These are phyloP conservation scores for Aspergillus nidulans DNA, from an alignment of 495 filamentous ascomycete genomes.

Conservation along the genomic window DNA sequence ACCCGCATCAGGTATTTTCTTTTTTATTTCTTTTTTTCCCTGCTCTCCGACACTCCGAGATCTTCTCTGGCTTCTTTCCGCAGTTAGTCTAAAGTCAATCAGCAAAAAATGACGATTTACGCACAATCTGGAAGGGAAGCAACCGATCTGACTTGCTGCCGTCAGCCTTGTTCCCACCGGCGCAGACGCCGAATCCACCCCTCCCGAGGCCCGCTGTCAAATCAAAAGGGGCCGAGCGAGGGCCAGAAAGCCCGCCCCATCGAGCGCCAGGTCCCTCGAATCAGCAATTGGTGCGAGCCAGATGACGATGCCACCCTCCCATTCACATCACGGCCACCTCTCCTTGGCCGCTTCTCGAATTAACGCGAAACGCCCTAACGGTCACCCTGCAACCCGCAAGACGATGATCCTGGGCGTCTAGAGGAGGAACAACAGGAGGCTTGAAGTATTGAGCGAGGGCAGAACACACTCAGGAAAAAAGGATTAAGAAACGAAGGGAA, in stretches of 20 bases:
- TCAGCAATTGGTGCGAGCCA: constrained; percentile 4
- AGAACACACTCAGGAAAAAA: not conserved
- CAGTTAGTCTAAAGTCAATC: not conserved
- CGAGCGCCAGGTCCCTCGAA: constrained; percentile 18
- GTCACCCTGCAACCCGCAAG: constrained; percentile 25
- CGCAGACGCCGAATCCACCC: constrained; percentile 19
- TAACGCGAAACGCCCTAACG: constrained; percentile 49
- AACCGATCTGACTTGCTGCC: constrained; percentile 26
- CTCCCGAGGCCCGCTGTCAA: constrained; percentile 15
- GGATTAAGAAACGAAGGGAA: not conserved
- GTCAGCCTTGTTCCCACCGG: constrained; percentile 34
- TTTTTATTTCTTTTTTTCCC: constrained; percentile 9
- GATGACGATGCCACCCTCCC: constrained; percentile 10
- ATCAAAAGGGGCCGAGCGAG: constrained; percentile 4
- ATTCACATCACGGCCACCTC: constrained; percentile 13
- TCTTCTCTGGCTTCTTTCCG: not conserved
- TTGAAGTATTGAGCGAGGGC: not conserved
- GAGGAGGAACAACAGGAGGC: not conserved
- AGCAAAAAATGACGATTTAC: constrained; percentile 15
- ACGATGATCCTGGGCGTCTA: constrained; percentile 10
- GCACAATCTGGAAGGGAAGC: constrained; percentile 20
- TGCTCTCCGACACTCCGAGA: not conserved
- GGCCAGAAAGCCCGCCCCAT: constrained; percentile 9
- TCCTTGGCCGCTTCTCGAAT: constrained; percentile 29
- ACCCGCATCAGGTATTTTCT: not conserved